Conservation (phyloP, 495 filamentous ascomycete genomes). For the Penicillium bovifimosum region DNA sequence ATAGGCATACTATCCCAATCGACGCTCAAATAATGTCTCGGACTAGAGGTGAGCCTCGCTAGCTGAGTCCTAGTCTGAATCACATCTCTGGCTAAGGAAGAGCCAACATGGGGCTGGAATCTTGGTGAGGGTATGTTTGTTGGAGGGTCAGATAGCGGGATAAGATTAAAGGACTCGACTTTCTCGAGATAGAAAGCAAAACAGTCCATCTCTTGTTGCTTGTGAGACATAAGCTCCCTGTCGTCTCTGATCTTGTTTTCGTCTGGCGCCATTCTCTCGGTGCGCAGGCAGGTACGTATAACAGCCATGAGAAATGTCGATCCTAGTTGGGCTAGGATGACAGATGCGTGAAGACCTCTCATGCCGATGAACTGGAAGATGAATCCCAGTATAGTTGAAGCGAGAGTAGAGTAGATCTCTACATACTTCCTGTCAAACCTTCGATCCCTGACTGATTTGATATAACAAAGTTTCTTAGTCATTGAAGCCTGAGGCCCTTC, state of each 20-base stretch:
- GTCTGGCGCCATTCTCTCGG: slow-evolving; percentile 31
- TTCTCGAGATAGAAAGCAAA: slow-evolving; percentile 36
- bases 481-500: slow-evolving; percentile 16
- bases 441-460: slow-evolving; percentile 29
- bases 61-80: slow-evolving; percentile 27
- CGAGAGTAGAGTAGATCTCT: slow-evolving; percentile 18
- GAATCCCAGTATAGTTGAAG: slow-evolving; percentile 41
- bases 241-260: slow-evolving; percentile 28
- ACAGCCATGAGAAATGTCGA: slow-evolving; percentile 44
- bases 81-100: slow-evolving; percentile 1
- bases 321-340: slow-evolving; percentile 41
- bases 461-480: slow-evolving; percentile 22
- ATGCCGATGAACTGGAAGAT: slow-evolving; percentile 47
- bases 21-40: slow-evolving; percentile 6
- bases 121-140: slow-evolving; percentile 6
- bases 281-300: slow-evolving; percentile 42
- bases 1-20: slow-evolving; percentile 34
- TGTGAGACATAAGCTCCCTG: slow-evolving; percentile 19
- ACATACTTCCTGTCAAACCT: slow-evolving; percentile 3
- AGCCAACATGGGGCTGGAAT: background rate
- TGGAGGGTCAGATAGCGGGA: background rate
- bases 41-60: slow-evolving; percentile 22
- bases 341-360: slow-evolving; percentile 45
- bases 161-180: slow-evolving; percentile 22
- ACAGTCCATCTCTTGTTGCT: slow-evolving; percentile 42